Conservation (phyloP, 2,329 filamentous ascomycete species). For the Huntiella decipiens region DNA sequence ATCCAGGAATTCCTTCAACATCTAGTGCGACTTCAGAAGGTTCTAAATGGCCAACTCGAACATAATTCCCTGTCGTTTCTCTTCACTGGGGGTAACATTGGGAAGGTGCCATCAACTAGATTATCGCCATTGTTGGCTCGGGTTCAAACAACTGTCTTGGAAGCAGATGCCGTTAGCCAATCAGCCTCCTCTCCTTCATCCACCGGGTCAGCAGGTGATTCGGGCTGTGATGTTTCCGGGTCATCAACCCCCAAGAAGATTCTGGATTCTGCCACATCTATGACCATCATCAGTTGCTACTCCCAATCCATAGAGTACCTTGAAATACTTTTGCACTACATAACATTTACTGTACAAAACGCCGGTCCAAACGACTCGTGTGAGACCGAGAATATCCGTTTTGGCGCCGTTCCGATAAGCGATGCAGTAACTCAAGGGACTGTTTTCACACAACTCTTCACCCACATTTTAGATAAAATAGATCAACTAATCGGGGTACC, state of each 20-base stretch:
- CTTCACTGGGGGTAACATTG: slow-evolving; percentile 1
- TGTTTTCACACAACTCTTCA: slow-evolving; percentile 16
- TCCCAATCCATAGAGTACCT: slow-evolving; percentile 15
- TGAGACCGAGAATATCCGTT: slow-evolving; percentile 13
- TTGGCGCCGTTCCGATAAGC: slow-evolving; percentile 14
- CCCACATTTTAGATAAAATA: slow-evolving; percentile 15
- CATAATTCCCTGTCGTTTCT: not conserved
- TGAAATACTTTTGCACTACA: slow-evolving; percentile 13
- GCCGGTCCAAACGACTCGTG: slow-evolving; percentile 10
- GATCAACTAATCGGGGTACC: slow-evolving; percentile 16
- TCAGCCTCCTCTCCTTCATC: not conserved
- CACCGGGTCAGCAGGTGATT: not conserved
- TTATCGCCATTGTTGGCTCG: slow-evolving; percentile 1
- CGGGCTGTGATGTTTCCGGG: not conserved
- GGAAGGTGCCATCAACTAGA: not conserved
- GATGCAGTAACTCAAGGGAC: slow-evolving; percentile 16
- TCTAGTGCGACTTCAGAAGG: slow-evolving; percentile 14
- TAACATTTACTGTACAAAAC: slow-evolving; percentile 13
- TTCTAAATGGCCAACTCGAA: slow-evolving; percentile 3
- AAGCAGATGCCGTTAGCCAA: not conserved
- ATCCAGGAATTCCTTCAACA: slow-evolving; percentile 16
- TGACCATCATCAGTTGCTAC: slow-evolving; percentile 17
- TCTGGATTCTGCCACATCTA: slow-evolving; percentile 15
- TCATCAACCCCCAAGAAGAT: not conserved
- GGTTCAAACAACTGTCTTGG: slow-evolving; percentile 1